Base-by-base conservation (phyloP, 495 filamentous ascomycete species). In the Talaromyces liani region DNA sequence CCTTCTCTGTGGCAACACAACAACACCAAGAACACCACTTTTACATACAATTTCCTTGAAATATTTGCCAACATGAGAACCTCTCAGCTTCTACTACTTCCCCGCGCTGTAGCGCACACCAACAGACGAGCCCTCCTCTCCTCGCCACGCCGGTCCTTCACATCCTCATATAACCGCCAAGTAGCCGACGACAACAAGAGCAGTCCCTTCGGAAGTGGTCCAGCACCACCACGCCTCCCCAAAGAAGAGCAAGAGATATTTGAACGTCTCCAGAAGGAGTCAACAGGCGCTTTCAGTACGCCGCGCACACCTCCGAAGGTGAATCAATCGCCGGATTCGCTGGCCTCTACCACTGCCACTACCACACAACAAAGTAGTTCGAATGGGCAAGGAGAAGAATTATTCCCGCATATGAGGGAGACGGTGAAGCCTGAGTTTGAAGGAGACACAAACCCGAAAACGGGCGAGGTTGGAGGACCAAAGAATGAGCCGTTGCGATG, bases 401-500 rank as follows among this genome's bases (percentile, higher is more conserved):
- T 90, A 6, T 90, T 92, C 70, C 89, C 88, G 0, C 84, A 92
- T 79, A 74, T 87, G 58, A 74, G 85, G 41, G 72, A 82, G 65
- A 92, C 93, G 20, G 86, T 91, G 54, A 81, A 85, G 72, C 94
- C 94, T 2, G 94, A 98, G 74, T 98, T 98, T 69, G 90, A 95
- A 68, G 94, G 94, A 45, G 91, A 98, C 45, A 82, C 80, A 63
- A 97, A 98, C 70, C 94, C 94, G 2, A 89, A 89, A 79, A 98
- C 94, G 2, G 95, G 95, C n/a, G 94, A 98, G 78, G 82, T 96
- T 51, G 94, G 93, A 6, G 94, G 94, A 14, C 94, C 94, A 18
- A 98, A 98, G 85, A 98, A 97, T 74, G 94, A 98, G 76, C 94
- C 94, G 51, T 66, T 98, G 68, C 81, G 93, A 61, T 97, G 93